A percentile compares a stretch with the other conserved stretches of the same genome.
Evolutionary conservation across 2,329 filamentous ascomycete species (phyloP).

Genomic region (Lanzia echinophila): DNA sequence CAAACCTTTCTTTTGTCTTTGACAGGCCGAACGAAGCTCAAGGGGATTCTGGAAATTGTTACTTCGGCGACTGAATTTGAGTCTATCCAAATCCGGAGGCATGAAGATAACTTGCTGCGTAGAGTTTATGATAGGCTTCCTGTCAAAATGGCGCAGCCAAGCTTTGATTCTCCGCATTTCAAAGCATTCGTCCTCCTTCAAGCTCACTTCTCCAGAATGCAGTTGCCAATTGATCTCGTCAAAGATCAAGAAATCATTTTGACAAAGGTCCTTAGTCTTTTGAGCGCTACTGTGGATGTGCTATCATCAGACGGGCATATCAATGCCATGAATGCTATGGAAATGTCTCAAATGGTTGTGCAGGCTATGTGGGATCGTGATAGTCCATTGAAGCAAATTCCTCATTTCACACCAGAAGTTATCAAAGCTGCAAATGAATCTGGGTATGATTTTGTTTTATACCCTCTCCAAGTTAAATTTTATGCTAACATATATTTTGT

Average conservation of each 20-base stretch:
- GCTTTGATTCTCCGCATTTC: constrained; percentile 92
- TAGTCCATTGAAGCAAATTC: constrained; percentile 94
- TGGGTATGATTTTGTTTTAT: constrained; percentile 46
- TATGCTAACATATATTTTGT: constrained; percentile 9
- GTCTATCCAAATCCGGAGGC: constrained; percentile 84
- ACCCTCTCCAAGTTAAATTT: neutral
- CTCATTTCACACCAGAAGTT: constrained; percentile 79
- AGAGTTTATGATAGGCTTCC: constrained; percentile 92
- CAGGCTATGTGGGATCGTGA: constrained; percentile 99
- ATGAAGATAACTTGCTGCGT: constrained; percentile 80
- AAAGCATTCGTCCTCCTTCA: constrained; percentile 97
- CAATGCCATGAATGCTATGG: constrained; percentile 98
- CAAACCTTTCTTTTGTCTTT: constrained; percentile 94
- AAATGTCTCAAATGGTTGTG: constrained; percentile 98
- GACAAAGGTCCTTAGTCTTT: constrained; percentile 74
- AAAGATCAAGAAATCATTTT: constrained; percentile 92
- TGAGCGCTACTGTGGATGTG: constrained; percentile 91
- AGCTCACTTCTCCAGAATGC: constrained; percentile 96
- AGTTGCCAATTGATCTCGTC: constrained; percentile 86
- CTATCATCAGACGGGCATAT: constrained; percentile 92
- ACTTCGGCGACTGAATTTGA: constrained; percentile 97
- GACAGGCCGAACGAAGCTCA: constrained; percentile 83
- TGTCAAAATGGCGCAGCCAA: constrained; percentile 85
- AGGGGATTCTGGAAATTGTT: constrained; percentile 93
- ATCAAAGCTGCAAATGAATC: constrained; percentile 77